Percentiles rank a stretch among this genome's conserved stretches.
phyloP scores from a whole-genome alignment of 768 basidiomycete species.

The Russula griseocarnosa region DNA sequence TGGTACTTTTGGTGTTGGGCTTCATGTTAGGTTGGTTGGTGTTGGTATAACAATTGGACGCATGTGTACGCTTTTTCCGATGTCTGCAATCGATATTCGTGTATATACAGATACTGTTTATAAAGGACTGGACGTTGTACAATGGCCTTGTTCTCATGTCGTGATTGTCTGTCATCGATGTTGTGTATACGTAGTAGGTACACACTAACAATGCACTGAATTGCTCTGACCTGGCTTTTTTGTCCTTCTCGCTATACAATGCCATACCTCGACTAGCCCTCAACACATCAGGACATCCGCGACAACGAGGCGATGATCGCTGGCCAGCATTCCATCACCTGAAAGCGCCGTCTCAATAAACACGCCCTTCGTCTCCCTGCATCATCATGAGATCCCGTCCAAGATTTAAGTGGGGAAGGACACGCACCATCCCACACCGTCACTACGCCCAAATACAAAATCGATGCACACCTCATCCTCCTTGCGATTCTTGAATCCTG shows the following conservation, averaged over 20 bases:
- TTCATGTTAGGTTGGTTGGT: neutral
- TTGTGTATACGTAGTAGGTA: neutral
- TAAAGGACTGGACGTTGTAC: neutral
- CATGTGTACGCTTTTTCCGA: neutral
- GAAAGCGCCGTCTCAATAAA: conserved; percentile 3
- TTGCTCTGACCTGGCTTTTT: neutral
- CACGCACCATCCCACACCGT: conserved; percentile 41
- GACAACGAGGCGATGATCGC: conserved; percentile 56
- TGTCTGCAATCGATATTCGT: neutral
- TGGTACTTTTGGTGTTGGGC: neutral
- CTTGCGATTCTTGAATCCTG: conserved; percentile 45
- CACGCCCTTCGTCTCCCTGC: conserved; percentile 7
- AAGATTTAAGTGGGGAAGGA: neutral
- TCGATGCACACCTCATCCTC: conserved; percentile 46
- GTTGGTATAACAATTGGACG: neutral
- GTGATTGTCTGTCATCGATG: neutral
- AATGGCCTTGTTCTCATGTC: neutral
- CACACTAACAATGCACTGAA: neutral
- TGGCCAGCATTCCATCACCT: conserved; percentile 45
- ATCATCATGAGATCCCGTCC: neutral
- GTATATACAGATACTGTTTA: neutral
- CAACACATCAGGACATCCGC: conserved; percentile 36
- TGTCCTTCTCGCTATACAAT: no score
- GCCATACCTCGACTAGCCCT: neutral
- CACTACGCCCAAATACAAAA: conserved; percentile 51